A percentile compares a stretch with the other conserved stretches of the same genome.
These are phyloP conservation scores for Xylaria scruposa DNA, from an alignment of 495 filamentous ascomycete species.

Conservation along the genomic window DNA sequence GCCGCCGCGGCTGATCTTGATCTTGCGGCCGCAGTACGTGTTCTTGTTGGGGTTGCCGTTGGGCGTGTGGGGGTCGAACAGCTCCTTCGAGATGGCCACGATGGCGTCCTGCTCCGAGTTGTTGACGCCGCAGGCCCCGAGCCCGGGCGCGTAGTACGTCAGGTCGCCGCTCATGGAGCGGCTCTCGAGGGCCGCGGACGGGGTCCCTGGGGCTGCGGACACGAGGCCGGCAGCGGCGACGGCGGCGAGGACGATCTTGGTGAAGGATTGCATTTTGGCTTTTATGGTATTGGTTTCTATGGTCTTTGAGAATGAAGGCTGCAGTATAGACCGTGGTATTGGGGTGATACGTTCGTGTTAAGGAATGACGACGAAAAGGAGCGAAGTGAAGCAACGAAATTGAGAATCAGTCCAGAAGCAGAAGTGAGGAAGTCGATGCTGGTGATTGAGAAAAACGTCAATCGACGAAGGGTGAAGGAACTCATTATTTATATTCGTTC, in stretches of 20 bases:
- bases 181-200: slow-evolving; percentile 8
- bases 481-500: slow-evolving; percentile 11
- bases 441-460: not conserved
- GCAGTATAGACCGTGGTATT: not conserved
- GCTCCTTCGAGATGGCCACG: slow-evolving; percentile 44
- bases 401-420: slow-evolving; percentile 16
- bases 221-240: slow-evolving; percentile 38
- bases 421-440: slow-evolving; percentile 6
- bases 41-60: slow-evolving; percentile 46
- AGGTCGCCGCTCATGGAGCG: slow-evolving; percentile 41
- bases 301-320: not conserved
- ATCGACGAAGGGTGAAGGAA: not conserved
- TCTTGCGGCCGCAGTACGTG: slow-evolving; percentile 33
- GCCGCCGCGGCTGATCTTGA: slow-evolving; percentile 33
- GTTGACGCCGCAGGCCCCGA: slow-evolving; percentile 52
- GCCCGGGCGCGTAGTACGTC: slow-evolving; percentile 50
- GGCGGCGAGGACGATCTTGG: slow-evolving; percentile 32
- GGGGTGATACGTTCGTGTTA: slow-evolving; percentile 6
- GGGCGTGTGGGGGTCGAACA: slow-evolving; percentile 61
- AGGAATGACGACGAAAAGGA: slow-evolving; percentile 21
- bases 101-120: slow-evolving; percentile 46
- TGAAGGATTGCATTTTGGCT: slow-evolving; percentile 25
- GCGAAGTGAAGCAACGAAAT: slow-evolving; percentile 1
- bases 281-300: not conserved
- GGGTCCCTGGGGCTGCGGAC: slow-evolving; percentile 31